phyloP scores from a whole-genome alignment of 2,329 filamentous ascomycete genomes.

The Colletotrichum sp. region DNA sequence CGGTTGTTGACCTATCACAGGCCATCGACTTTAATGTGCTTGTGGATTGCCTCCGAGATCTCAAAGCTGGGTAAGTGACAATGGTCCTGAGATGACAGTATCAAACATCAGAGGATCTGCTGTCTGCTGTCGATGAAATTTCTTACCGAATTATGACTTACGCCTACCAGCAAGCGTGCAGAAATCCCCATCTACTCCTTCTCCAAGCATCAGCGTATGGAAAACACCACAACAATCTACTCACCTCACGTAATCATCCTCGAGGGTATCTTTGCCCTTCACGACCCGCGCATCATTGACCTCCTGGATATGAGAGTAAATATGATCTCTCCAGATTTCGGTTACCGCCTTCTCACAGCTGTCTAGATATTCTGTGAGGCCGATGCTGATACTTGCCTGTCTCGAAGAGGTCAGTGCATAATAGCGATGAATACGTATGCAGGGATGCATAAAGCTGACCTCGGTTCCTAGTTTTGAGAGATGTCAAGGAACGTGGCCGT shows the following conservation, averaged over 20 bases:
- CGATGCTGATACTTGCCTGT: conserved; percentile 91
- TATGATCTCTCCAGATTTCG: not conserved
- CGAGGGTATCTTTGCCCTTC: conserved; percentile 94
- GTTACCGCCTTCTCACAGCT: not conserved
- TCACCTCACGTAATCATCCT: conserved; percentile 95
- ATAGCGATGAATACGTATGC: not conserved
- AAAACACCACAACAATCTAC: conserved; percentile 86
- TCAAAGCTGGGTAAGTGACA: conserved; percentile 83
- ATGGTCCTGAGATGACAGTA: not conserved
- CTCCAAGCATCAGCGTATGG: conserved; percentile 81
- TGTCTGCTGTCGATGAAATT: not conserved
- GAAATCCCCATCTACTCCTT: conserved; percentile 97
- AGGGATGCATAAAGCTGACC: not conserved
- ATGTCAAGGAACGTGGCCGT: conserved; percentile 86
- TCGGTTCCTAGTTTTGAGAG: conserved; percentile 70
- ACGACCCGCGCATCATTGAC: conserved; percentile 84
- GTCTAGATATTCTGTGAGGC: conserved; percentile 90
- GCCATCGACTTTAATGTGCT: conserved; percentile 94
- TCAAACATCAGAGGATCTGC: not conserved
- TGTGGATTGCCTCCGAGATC: conserved; percentile 77
- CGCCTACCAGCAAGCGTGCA: conserved; percentile 72
- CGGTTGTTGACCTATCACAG: conserved; percentile 30
- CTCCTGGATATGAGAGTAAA: conserved; percentile 87
- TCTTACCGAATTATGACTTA: not conserved
- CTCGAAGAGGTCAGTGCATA: conserved; percentile 73